Evolutionary conservation across 2,329 filamentous ascomycete genomes (phyloP).

Genomic region (Teratosphaeria viscida): DNA sequence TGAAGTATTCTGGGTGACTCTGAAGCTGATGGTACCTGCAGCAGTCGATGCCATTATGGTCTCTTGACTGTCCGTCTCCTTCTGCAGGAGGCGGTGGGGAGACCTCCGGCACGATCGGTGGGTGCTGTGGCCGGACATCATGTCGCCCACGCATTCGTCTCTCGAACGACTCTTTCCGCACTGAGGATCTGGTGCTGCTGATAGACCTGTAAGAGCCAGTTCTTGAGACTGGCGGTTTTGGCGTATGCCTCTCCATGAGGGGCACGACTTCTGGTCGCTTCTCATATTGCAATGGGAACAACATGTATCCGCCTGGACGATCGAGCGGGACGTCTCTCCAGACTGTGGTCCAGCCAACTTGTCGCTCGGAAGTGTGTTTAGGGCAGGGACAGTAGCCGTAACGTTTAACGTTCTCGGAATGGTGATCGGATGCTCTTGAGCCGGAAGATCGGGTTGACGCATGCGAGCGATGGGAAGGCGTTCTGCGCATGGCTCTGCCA

Average conservation of each 20-base stretch:
- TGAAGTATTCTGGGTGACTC: not conserved
- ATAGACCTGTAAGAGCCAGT: not conserved
- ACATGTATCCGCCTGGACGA: not conserved
- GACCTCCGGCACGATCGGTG: not conserved
- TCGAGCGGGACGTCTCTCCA: not conserved
- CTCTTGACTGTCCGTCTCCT: not conserved
- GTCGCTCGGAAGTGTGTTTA: not conserved
- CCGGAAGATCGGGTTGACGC: not conserved
- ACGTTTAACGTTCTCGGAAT: not conserved
- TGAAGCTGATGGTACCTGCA: not conserved
- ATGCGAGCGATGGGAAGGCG: not conserved
- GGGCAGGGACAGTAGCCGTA: not conserved
- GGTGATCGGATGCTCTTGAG: not conserved
- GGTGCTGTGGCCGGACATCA: not conserved
- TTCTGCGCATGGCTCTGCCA: not conserved
- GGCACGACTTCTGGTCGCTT: not conserved
- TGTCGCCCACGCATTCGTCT: not conserved
- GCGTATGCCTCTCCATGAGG: not conserved
- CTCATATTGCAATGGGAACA: not conserved
- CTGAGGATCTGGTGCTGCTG: not conserved
- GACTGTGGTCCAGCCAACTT: not conserved
- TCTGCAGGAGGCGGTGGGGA: not conserved
- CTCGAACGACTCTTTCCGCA: not conserved
- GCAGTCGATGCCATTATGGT: not conserved
- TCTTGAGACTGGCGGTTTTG: not conserved